phyloP scores from a whole-genome alignment of 2,329 filamentous ascomycete genomes.

The Neonectria punicea region DNA sequence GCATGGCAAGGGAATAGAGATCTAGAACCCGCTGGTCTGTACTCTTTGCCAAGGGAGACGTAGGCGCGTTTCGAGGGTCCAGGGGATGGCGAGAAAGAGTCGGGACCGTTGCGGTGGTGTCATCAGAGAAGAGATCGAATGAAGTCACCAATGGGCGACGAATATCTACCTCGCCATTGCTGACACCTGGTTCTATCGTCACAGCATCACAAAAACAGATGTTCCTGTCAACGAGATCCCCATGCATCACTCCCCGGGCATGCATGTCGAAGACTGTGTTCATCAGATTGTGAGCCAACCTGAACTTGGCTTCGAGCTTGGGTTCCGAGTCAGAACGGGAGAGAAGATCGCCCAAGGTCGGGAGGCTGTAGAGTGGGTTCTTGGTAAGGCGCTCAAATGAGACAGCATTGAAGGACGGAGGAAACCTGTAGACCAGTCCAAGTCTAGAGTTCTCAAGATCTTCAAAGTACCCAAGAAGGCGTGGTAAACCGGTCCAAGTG shows the following conservation, averaged over 20 bases:
- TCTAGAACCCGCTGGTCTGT: slow-evolving; percentile 71
- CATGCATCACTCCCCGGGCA: slow-evolving; percentile 74
- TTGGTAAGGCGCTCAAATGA: slow-evolving; percentile 63
- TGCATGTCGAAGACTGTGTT: slow-evolving; percentile 81
- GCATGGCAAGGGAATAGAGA: slow-evolving; percentile 77
- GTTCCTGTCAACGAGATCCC: slow-evolving; percentile 74
- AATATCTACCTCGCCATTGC: slow-evolving; percentile 66
- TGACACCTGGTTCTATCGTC: slow-evolving; percentile 53
- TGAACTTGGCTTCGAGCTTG: slow-evolving; percentile 79
- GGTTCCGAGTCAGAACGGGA: slow-evolving; percentile 66
- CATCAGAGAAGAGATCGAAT: slow-evolving; percentile 74
- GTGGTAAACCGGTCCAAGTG: slow-evolving; percentile 71
- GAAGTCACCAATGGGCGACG: slow-evolving; percentile 76
- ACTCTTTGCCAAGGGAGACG: slow-evolving; percentile 59
- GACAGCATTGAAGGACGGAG: slow-evolving; percentile 70
- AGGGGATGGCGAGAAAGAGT: slow-evolving; percentile 69
- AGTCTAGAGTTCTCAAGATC: slow-evolving; percentile 76
- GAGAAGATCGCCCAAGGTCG: slow-evolving; percentile 66
- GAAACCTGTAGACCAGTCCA: slow-evolving; percentile 80
- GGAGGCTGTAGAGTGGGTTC: slow-evolving; percentile 61
- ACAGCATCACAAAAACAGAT: slow-evolving; percentile 70
- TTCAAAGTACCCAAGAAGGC: slow-evolving; percentile 77
- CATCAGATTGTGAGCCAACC: slow-evolving; percentile 76
- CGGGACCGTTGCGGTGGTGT: slow-evolving; percentile 24
- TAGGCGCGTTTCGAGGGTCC: slow-evolving; percentile 62